phyloP scores from a whole-genome alignment of 2,329 filamentous ascomycete genomes.

The Cylindrodendrum hubeiense region DNA sequence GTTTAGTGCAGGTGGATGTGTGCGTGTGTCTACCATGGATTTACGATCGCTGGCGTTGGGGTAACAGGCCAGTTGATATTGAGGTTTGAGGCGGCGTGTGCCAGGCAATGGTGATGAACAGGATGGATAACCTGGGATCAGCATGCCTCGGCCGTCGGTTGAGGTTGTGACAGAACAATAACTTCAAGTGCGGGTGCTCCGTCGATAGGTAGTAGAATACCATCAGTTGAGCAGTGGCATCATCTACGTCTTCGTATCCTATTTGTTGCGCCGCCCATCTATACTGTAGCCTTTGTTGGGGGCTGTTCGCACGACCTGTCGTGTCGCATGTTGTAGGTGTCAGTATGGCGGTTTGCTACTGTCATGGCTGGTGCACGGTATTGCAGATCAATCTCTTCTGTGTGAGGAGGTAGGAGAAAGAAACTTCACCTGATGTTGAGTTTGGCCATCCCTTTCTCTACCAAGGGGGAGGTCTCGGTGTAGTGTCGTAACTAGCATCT shows the following conservation, averaged over 20 bases:
- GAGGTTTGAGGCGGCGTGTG: neutral
- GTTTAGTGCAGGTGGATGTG: conserved; percentile 24
- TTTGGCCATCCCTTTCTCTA: neutral
- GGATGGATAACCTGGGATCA: neutral
- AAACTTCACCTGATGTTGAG: neutral
- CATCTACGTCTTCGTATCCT: neutral
- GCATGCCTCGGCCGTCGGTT: neutral
- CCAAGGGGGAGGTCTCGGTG: no score
- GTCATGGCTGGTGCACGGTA: neutral
- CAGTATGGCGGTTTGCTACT: neutral
- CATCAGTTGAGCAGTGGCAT: neutral
- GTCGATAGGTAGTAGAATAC: neutral
- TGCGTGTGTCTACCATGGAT: conserved; percentile 21
- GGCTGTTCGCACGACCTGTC: neutral
- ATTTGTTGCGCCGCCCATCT: neutral
- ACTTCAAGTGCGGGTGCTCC: neutral
- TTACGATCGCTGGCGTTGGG: conserved; percentile 30
- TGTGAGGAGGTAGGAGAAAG: neutral
- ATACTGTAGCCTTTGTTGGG: neutral
- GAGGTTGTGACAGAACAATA: no score
- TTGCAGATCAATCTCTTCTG: neutral
- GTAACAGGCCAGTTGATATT: conserved; percentile 19
- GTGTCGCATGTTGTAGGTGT: neutral
- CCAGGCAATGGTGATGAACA: neutral
- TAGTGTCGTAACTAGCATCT: neutral